Percentiles rank a stretch among this genome's conserved stretches.
These are phyloP conservation scores for Lippia alba DNA, from an alignment of 305 asterid species.

Conservation along the genomic window DNA sequence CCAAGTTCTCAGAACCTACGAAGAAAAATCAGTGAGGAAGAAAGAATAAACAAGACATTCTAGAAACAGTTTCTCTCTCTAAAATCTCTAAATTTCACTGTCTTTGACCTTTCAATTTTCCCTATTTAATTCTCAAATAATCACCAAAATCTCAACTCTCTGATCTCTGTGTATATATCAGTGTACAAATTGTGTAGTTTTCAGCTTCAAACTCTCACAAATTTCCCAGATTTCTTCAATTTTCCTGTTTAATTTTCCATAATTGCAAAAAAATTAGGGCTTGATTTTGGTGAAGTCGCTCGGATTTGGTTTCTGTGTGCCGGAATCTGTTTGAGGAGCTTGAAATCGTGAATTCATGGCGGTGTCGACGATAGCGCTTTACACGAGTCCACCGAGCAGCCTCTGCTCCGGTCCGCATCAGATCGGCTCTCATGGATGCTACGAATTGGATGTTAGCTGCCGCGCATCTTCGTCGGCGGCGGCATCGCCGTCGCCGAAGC, in stretches of 20 bases:
- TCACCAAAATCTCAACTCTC: slow-evolving; percentile 19
- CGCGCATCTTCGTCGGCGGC: slow-evolving; percentile 70
- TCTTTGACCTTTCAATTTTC: slow-evolving; percentile 29
- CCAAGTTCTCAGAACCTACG: slow-evolving; percentile 24
- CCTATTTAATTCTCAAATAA: slow-evolving; percentile 14
- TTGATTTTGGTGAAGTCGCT: slow-evolving; percentile 20
- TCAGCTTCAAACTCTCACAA: background rate
- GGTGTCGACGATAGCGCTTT: slow-evolving; percentile 77
- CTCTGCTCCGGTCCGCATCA: slow-evolving; percentile 83
- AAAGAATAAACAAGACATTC: slow-evolving; percentile 34
- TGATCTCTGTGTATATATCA: slow-evolving; percentile 23
- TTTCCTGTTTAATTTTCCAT: background rate
- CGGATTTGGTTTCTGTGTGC: slow-evolving; percentile 2
- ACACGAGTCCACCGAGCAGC: slow-evolving; percentile 78
- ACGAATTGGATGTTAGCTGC: slow-evolving; percentile 67
- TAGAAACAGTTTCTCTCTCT: slow-evolving; percentile 29
- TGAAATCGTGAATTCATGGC: slow-evolving; percentile 40
- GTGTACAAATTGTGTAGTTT: slow-evolving; percentile 9
- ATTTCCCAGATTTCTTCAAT: background rate
- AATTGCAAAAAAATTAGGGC: slow-evolving; percentile 13
- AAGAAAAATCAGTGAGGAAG: slow-evolving; percentile 17
- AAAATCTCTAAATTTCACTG: slow-evolving; percentile 9
- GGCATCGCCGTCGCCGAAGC: slow-evolving; percentile 72
- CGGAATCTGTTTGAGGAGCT: slow-evolving; percentile 25
- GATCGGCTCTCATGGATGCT: slow-evolving; percentile 71